Evolutionary conservation across 2,329 filamentous ascomycete genomes (phyloP).

Genomic region (Drechslerella coelobrocha): DNA sequence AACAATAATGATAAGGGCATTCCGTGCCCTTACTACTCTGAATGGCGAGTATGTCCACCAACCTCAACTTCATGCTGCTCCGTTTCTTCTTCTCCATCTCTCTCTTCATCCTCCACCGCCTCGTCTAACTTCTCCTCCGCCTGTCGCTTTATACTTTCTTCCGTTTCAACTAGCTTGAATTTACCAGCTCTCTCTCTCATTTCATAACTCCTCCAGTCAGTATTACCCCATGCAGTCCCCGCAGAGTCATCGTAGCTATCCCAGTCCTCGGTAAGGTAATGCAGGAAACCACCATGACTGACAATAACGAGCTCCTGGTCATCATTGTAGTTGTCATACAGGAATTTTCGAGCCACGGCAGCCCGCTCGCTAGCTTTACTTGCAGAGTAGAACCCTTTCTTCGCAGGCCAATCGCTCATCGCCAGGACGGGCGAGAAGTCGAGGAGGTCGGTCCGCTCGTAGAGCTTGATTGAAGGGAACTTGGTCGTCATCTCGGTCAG

Average conservation of each 20-base stretch:
- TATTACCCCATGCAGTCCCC: constrained; percentile 53
- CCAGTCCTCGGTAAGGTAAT: constrained; percentile 54
- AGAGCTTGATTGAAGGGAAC: background rate
- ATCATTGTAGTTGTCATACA: constrained; percentile 13
- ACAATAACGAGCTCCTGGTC: constrained; percentile 26
- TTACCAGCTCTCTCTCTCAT: constrained; percentile 22
- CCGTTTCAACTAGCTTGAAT: constrained; percentile 49
- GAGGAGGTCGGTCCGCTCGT: background rate
- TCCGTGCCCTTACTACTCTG: background rate
- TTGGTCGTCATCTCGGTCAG: background rate
- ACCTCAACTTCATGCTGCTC: constrained; percentile 26
- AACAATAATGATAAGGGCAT: background rate
- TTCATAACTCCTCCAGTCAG: constrained; percentile 53
- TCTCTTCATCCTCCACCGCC: background rate
- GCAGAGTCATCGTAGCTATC: constrained; percentile 19
- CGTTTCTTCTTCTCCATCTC: background rate
- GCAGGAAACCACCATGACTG: constrained; percentile 50
- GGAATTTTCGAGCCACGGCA: constrained; percentile 7
- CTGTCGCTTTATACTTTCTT: constrained; percentile 48
- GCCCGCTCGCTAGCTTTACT: constrained; percentile 9
- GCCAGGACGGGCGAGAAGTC: constrained; percentile 26
- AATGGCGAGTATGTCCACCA: constrained; percentile 14
- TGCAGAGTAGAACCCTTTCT: constrained; percentile 16
- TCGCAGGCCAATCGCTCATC: constrained; percentile 22
- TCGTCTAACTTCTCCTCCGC: background rate